Conservation (phyloP, 805 yeast species). For the Myxozyma neglecta region DNA sequence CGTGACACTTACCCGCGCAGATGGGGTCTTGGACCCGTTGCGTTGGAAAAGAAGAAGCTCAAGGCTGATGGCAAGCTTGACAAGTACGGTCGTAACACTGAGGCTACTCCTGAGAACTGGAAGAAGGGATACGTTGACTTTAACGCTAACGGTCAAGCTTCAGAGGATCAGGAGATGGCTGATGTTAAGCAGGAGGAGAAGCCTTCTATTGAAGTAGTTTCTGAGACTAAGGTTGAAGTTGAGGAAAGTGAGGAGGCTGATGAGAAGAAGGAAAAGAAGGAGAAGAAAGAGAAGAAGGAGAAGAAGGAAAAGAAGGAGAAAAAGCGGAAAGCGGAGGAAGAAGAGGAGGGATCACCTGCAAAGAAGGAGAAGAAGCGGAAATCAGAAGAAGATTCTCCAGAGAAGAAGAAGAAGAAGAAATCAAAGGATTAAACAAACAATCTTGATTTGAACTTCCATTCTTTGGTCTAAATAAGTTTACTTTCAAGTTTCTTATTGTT, state of each 20-base stretch:
- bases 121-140: conserved; percentile 69
- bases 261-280: conserved; percentile 30
- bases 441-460: no score
- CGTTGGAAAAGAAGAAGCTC: conserved; percentile 96
- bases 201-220: conserved; percentile 51
- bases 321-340: conserved; percentile 20
- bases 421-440: neutral
- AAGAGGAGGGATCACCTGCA: conserved; percentile 39
- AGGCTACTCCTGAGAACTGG: conserved; percentile 92
- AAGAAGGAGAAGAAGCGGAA: conserved; percentile 71
- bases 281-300: conserved; percentile 26
- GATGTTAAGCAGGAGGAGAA: conserved; percentile 59
- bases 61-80: conserved; percentile 96
- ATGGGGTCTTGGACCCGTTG: conserved; percentile 99
- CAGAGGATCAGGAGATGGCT: conserved; percentile 34
- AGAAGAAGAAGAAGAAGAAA: conserved; percentile 68
- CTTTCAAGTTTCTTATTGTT: no score
- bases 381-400: conserved; percentile 44
- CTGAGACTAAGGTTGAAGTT: conserved; percentile 22
- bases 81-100: conserved; percentile 90
- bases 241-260: conserved; percentile 13
- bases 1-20: conserved; percentile 98
- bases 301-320: conserved; percentile 23
- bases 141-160: conserved; percentile 55
- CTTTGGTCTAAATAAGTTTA: no score